phyloP scores from a whole-genome alignment of 2,329 filamentous ascomycete species.

The Nothomitra cinnamomea region DNA sequence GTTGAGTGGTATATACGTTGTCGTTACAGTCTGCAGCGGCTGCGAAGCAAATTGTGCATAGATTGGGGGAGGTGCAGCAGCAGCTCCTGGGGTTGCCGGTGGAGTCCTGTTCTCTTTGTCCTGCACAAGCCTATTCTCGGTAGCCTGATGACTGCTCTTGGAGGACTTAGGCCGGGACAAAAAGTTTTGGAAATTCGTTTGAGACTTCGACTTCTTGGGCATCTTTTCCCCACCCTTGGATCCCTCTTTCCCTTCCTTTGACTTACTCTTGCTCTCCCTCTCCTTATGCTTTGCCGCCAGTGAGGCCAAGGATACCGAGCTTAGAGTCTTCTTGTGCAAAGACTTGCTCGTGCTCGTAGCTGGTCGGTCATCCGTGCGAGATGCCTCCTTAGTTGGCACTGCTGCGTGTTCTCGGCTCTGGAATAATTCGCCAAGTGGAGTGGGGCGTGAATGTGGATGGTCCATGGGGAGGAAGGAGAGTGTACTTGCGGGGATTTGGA shows the following conservation, averaged over 20 bases:
- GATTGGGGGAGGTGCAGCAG: slow-evolving; percentile 46
- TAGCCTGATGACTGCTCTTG: slow-evolving; percentile 42
- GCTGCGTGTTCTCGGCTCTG: slow-evolving; percentile 2
- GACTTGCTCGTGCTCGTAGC: neutral
- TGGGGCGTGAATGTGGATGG: neutral
- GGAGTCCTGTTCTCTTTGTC: slow-evolving; percentile 76
- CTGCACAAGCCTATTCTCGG: slow-evolving; percentile 37
- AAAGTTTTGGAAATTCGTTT: slow-evolving; percentile 63
- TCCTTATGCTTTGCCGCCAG: slow-evolving; percentile 27
- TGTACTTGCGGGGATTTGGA: neutral
- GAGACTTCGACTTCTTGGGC: slow-evolving; percentile 61
- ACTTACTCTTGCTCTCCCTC: slow-evolving; percentile 21
- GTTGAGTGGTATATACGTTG: slow-evolving; percentile 27
- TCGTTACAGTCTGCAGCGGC: slow-evolving; percentile 19
- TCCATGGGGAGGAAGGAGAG: neutral
- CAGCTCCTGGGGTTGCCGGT: slow-evolving; percentile 26
- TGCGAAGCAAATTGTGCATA: slow-evolving; percentile 55
- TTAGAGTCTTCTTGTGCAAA: slow-evolving; percentile 29
- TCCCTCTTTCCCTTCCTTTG: slow-evolving; percentile 14
- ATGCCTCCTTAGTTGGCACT: neutral
- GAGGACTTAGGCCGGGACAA: slow-evolving; percentile 59
- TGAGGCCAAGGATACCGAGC: slow-evolving; percentile 29
- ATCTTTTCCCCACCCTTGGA: slow-evolving; percentile 17
- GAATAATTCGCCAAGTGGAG: slow-evolving; percentile 5
- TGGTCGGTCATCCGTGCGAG: neutral